Evolutionary conservation across 805 yeast species (phyloP), one percentile per base, ranked within the genome.

Genomic region (Yamadazyma paraphyllophila): DNA sequence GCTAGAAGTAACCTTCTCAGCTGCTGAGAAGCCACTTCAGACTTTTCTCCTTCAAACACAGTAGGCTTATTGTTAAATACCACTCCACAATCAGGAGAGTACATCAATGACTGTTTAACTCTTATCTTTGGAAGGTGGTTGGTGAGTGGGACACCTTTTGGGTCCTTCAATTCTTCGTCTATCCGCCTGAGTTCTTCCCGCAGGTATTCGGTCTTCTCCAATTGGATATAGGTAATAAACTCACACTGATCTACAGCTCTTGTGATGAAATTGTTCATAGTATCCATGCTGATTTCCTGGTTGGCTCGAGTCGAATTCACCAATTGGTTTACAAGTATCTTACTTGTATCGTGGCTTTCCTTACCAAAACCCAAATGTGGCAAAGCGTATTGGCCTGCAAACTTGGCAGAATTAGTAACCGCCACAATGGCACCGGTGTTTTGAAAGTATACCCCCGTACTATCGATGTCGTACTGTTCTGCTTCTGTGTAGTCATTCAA

Each of bases 31-130:
- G 60, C 65, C 15, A 77, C 71, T 56, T 83, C 91, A 41, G 68
- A 63, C 49, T 82, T 78, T n/a, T 76, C 65, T 1, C 97, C 97
- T 5, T 65, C 45, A 29, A 69, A 52, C 3, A 46, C 46, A 3
- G 47, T 49, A 7, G 50, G 45, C 27, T 55, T 52, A 24, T 53
- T 55, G 27, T 50, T 60, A 4, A 88, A 49, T 2, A 77, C 59
- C 2, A 84, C 58, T 0, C 91, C 96, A 69, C 98, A 91, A 59
- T 91, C 96, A 0, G 97, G 97, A 0, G 96, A 88, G 57, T 87
- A 90, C 14, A 88, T 48, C 11, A 88, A 50, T 6, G 85, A 89
- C 9, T 75, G 64, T 2, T 74, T 61, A 8, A 91, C 56, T 27
- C 66, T 66, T 13, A 91, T 52, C 0, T 62, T 56, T 0, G 97